These are phyloP conservation scores for Myxozyma neotropica DNA, from an alignment of 805 yeast species.

Conservation along the genomic window DNA sequence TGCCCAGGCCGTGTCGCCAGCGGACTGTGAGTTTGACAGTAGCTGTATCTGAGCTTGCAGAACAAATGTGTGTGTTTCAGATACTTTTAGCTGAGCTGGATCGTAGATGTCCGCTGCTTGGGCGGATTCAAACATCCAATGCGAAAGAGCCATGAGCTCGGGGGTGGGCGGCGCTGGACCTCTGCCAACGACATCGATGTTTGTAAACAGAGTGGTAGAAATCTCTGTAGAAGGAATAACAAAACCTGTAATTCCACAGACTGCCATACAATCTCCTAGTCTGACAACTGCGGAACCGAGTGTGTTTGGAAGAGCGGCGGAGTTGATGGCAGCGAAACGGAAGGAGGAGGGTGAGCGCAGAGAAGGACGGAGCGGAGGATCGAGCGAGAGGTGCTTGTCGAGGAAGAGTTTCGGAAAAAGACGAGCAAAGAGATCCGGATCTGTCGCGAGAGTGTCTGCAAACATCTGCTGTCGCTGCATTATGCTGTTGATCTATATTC, in stretches of 20 bases:
- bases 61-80: slow-evolving; percentile 50
- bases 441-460: slow-evolving; percentile 26
- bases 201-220: slow-evolving; percentile 14
- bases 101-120: slow-evolving; percentile 58
- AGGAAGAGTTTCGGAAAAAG: slow-evolving; percentile 24
- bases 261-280: slow-evolving; percentile 27
- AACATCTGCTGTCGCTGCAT: slow-evolving; percentile 9
- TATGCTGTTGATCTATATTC: not conserved
- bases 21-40: slow-evolving; percentile 73
- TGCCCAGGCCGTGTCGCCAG: slow-evolving; percentile 74
- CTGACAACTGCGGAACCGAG: slow-evolving; percentile 33
- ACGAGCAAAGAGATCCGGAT: slow-evolving; percentile 28
- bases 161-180: slow-evolving; percentile 72
- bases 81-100: slow-evolving; percentile 46
- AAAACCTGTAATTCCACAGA: slow-evolving; percentile 30
- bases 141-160: slow-evolving; percentile 77
- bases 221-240: slow-evolving; percentile 1
- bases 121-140: slow-evolving; percentile 60
- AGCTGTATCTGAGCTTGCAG: slow-evolving; percentile 71
- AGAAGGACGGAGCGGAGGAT: slow-evolving; percentile 31
- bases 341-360: slow-evolving; percentile 24
- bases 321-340: slow-evolving; percentile 18
- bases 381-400: slow-evolving; percentile 22
- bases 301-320: slow-evolving; percentile 23
- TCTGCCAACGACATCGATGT: slow-evolving; percentile 50